Conservation (phyloP, 192 early-diverging fungal genomes). For the Rhizophagus sp. region DNA sequence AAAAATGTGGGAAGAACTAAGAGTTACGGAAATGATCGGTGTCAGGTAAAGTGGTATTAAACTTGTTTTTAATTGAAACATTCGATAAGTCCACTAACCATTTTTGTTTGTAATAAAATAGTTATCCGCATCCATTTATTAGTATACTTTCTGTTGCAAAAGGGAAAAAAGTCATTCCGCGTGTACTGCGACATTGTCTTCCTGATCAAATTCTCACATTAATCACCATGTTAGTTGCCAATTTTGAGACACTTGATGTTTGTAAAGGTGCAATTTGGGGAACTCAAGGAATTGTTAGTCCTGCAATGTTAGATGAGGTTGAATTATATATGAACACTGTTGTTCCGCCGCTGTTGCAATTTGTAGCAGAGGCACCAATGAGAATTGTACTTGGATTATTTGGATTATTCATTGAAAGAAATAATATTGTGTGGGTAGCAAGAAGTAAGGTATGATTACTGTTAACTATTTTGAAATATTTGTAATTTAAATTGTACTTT, state of each 20-base stretch:
- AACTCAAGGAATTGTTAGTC: slow-evolving; percentile 9
- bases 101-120: slow-evolving; percentile 26
- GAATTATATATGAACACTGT: slow-evolving; percentile 88
- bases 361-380: slow-evolving; percentile 83
- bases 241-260: slow-evolving; percentile 73
- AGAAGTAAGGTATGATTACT: slow-evolving; percentile 59
- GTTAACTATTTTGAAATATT: neutral
- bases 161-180: slow-evolving; percentile 86
- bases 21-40: slow-evolving; percentile 58
- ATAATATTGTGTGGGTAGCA: slow-evolving; percentile 84
- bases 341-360: slow-evolving; percentile 80
- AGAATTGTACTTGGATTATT: slow-evolving; percentile 79
- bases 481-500: slow-evolving; percentile 9
- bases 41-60: slow-evolving; percentile 46
- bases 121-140: slow-evolving; percentile 85
- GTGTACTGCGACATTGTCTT: slow-evolving; percentile 74
- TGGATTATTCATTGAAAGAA: slow-evolving; percentile 84
- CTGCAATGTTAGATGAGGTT: slow-evolving; percentile 61
- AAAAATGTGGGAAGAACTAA: slow-evolving; percentile 66
- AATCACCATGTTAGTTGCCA: slow-evolving; percentile 73
- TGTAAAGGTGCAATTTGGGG: slow-evolving; percentile 56
- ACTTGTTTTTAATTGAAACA: neutral
- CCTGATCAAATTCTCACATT: slow-evolving; percentile 78
- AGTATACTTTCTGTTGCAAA: slow-evolving; percentile 83
- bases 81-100: neutral